Base-by-base conservation (phyloP, 345 rosid genomes). In the Pseudoturritis turrita region DNA sequence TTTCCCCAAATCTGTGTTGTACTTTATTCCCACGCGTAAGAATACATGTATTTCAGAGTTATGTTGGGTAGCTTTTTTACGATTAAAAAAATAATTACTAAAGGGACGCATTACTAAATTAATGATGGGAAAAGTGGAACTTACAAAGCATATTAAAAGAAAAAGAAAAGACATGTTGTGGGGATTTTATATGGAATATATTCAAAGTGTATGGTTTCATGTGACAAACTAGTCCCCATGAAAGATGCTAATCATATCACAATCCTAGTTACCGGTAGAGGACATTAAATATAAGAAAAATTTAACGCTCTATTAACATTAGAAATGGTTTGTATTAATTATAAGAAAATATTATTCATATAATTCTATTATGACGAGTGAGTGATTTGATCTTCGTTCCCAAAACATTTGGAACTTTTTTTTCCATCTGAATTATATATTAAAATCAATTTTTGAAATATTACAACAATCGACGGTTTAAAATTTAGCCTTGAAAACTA, bases 131-230 rank as follows among this genome's bases (percentile, higher is more conserved):
- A 62, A 72, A 72, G 64, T 63, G 64, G 21, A 52, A 44, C 21
- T 33, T 63, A 72, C 13, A 54, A 25, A 58, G n/a, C 65, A 65
- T 55, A 55, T 13, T 7, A 40, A 49, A 46, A 40, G 45, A 40
- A 49, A 49, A 74, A 19, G 15, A 54, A 66, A 58, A 50, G 61
- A 23, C 39, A 41, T 52, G 62, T 49, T 50, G 56, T n/a, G 18
- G 43, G 15, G 54, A 59, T 15, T 39, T 59, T n/a, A 12, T 22
- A 46, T 33, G 69, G 70, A 50, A 75, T 52, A 75, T 53, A 53
- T 75, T 52, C 74, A 68, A 61, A 75, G 62, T 25, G 50, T 54
- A 75, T 68, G 57, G 74, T 75, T 61, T 33, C 69, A 75, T 72
- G 70, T 53, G 62, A 41, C 62, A 59, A 41, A 36, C 51, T 23